Base-by-base conservation (phyloP, 1,284 basidiomycete genomes). In the Heterobasidion parviporum region DNA sequence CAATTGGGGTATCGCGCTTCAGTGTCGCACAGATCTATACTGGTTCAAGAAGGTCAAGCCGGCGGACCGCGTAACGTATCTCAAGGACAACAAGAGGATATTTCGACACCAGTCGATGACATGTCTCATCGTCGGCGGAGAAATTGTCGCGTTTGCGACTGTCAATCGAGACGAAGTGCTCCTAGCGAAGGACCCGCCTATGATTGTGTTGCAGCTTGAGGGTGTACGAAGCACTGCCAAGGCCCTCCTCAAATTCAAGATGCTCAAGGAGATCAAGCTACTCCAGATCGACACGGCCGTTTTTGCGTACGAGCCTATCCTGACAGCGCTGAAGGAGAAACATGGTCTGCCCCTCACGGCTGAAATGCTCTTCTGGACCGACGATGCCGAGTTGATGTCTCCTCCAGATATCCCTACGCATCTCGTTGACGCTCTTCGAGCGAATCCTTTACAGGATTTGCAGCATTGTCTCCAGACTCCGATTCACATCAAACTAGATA, bases 221-320 rank as follows among this genome's bases (percentile, higher is more conserved):
- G 79, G 74, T 5, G 67, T 72, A 50, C 62, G 65, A 16, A 74
- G 68, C 50, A 71, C 71, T 1, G 60, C 60, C 36, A 71, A 70
- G 47, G 63, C 74, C 5, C 68, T 82, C 5, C 57, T 71, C 10
- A 67, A 61, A 36, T 63, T 85, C 48, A 75, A 74, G 48, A 56
- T 58, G 1, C 68, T 68, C 5, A 60, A 41, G 38, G 52, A 68
- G 5, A 63, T 82, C 50, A 71, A 72, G 33, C 70, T 86, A n/a
- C 60, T 85, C 16, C 78, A 79, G 58, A 78, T 85, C 20, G 75
- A 85, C 57, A 79, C 79, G 0, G 81, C 81, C 0, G 66, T 84
- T 3, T 86, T 84, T 61, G 68, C 83, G 0, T 86, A 78, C 57
- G 79, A 83, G 60, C 83, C 83, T 1, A 70, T 86, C 16, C 69